Evolutionary conservation across 2,329 filamentous ascomycete genomes (phyloP).

Genomic region (Thelonectria rubi): DNA sequence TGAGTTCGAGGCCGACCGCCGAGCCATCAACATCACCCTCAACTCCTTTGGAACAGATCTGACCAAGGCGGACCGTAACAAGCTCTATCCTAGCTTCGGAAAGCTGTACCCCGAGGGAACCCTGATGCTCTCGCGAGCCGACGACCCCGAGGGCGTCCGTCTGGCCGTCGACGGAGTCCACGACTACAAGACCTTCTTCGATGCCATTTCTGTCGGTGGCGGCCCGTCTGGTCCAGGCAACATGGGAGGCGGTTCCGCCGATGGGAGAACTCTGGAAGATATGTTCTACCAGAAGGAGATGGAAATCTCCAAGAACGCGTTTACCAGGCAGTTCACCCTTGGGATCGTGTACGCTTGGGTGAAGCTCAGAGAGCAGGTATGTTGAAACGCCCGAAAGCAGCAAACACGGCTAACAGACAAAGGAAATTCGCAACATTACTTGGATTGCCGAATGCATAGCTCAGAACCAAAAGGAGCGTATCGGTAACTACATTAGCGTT

Average conservation of each 20-base stretch:
- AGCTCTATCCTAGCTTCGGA: slow-evolving; percentile 93
- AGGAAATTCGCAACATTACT: slow-evolving; percentile 99
- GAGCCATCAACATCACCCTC: slow-evolving; percentile 98
- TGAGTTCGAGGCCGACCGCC: slow-evolving; percentile 94
- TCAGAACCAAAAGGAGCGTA: slow-evolving; percentile 98
- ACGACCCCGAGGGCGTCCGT: slow-evolving; percentile 92
- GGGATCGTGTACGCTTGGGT: slow-evolving; percentile 98
- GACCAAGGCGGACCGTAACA: slow-evolving; percentile 91
- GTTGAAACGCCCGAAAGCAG: slow-evolving; percentile 38
- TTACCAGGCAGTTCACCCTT: slow-evolving; percentile 95
- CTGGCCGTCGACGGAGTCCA: slow-evolving; percentile 91
- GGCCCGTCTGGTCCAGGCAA: slow-evolving; percentile 79
- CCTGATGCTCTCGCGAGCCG: slow-evolving; percentile 91
- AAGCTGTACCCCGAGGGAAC: slow-evolving; percentile 93
- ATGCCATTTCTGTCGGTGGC: slow-evolving; percentile 82
- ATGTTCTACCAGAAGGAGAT: slow-evolving; percentile 99
- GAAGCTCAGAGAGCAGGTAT: slow-evolving; percentile 94
- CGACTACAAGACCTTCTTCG: slow-evolving; percentile 97
- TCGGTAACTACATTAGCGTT: slow-evolving; percentile 98
- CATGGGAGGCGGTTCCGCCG: slow-evolving; percentile 80
- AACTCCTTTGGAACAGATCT: slow-evolving; percentile 99
- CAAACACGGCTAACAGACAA: slow-evolving; percentile 42
- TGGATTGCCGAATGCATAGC: slow-evolving; percentile 99
- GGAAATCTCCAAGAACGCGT: slow-evolving; percentile 95
- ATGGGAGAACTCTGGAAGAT: slow-evolving; percentile 92